phyloP scores from a whole-genome alignment of 257 asterid species.

The Capsicum pubescens region DNA sequence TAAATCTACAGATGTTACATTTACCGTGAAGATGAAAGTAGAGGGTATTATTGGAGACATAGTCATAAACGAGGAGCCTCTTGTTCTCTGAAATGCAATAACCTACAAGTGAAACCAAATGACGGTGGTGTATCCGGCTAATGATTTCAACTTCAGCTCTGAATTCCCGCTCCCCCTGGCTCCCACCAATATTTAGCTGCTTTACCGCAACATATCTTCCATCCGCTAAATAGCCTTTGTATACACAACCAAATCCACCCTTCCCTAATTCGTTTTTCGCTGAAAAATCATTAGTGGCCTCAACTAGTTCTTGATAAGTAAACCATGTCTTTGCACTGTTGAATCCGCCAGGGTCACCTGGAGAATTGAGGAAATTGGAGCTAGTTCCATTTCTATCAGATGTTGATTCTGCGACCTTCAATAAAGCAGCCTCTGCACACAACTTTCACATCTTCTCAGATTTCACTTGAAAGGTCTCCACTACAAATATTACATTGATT shows the following conservation, averaged over 20 bases:
- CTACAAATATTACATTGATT: background rate
- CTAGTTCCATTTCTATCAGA: conserved; percentile 48
- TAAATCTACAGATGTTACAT: conserved; percentile 23
- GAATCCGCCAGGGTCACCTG: conserved; percentile 63
- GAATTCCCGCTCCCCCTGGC: conserved; percentile 95
- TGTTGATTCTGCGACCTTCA: conserved; percentile 54
- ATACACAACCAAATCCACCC: conserved; percentile 96
- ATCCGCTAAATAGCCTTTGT: conserved; percentile 75
- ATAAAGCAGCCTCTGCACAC: conserved; percentile 64
- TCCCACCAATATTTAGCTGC: conserved; percentile 74
- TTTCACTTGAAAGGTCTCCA: conserved; percentile 23
- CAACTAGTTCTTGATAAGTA: conserved; percentile 68
- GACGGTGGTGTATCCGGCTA: conserved; percentile 93
- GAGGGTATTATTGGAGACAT: conserved; percentile 82
- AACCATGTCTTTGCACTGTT: conserved; percentile 76
- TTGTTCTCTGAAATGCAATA: conserved; percentile 83
- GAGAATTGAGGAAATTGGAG: conserved; percentile 48
- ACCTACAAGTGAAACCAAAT: conserved; percentile 95
- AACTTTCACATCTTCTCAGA: conserved; percentile 34
- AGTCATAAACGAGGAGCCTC: conserved; percentile 88
- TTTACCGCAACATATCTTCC: conserved; percentile 89
- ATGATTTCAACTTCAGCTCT: conserved; percentile 95
- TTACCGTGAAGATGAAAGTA: conserved; percentile 98
- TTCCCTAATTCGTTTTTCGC: conserved; percentile 73
- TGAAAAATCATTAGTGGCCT: conserved; percentile 80